Base-by-base conservation (phyloP, 257 asterid species). In the Asclepias syriaca region DNA sequence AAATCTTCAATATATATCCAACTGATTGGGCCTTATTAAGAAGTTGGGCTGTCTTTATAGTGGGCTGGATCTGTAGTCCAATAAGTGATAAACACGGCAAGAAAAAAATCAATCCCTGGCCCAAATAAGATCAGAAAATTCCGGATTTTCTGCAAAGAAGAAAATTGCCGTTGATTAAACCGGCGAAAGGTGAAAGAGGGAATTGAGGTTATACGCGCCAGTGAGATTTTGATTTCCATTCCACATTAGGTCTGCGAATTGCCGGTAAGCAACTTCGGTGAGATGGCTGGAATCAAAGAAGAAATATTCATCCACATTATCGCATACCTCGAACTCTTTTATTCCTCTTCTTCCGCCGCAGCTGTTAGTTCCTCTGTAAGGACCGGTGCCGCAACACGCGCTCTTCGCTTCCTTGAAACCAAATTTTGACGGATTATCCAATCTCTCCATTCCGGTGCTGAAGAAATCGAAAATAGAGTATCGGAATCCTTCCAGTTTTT, bases 341-440 rank as follows among this genome's bases (percentile, higher is more conserved):
- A 49, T 78, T 7, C 14, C 40, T 63, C 88, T 83, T 76, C 75
- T 83, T 2, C 90, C 90, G 63, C 95, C 91, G 65, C 91, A 88
- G 78, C 83, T 86, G 73, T 57, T 57, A 11, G 53, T 34, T 32
- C 88, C 95, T 45, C 85, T 74, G 11, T 67, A 83, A 39, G 75
- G 82, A 69, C 95, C 95, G 5, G 75, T 73, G 2, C 95, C 90
- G 60, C 90, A 88, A 60, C 92, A 88, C 12, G 92, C 95, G 69
- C 40, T 78, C 68, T 73, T 73, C 54, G 80, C 83, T 66, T 81
- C 91, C 83, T 74, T 71, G 37, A 84, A 81, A 68, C 95, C 74
- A 14, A 34, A 77, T 66, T 67, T 66, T 3, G 59, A 72, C 10
- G 81, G 71, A 37, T 49, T 19, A 6, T 19, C 8, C 6, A 77